A percentile compares a stretch with the other conserved stretches of the same genome.
These are phyloP conservation scores for Golubevia sp. DNA, from an alignment of 1,284 basidiomycete species.

Conservation along the genomic window DNA sequence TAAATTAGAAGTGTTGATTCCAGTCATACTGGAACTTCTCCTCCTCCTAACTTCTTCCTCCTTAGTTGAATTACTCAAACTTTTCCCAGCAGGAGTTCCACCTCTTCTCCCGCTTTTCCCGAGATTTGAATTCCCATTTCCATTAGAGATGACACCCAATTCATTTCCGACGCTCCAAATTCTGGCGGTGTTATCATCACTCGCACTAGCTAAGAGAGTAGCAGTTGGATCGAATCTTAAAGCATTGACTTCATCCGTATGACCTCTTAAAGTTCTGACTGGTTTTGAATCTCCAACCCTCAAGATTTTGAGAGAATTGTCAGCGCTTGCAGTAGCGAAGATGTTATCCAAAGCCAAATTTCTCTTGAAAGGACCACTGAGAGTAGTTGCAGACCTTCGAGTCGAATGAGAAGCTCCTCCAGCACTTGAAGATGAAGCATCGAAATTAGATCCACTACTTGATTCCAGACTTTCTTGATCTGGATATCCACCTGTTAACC, in stretches of 20 bases:
- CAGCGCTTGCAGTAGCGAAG: constrained; percentile 57
- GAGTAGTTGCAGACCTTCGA: constrained; percentile 21
- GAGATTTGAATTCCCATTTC: background rate
- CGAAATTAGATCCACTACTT: background rate
- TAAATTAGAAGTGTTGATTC: no score
- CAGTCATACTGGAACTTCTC: background rate
- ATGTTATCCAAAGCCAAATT: constrained; percentile 23
- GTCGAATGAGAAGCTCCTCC: background rate
- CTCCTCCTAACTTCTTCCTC: background rate
- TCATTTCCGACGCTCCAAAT: constrained; percentile 40
- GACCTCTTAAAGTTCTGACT: constrained; percentile 46
- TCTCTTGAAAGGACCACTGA: background rate
- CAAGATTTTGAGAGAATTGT: constrained; percentile 54
- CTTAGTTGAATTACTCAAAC: background rate
- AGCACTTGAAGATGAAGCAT: background rate
- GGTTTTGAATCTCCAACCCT: constrained; percentile 54
- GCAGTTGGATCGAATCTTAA: constrained; percentile 56
- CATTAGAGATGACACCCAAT: background rate
- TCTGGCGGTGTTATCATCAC: constrained; percentile 50
- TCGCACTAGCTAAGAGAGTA: constrained; percentile 52
- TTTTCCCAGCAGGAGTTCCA: background rate
- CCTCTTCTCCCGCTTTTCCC: background rate
- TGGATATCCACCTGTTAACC: constrained; percentile 27
- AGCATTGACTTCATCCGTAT: constrained; percentile 59
- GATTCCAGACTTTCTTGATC: background rate